Evolutionary conservation across 2,329 filamentous ascomycete genomes (phyloP).

Genomic region (Colletotrichum kahawae): DNA sequence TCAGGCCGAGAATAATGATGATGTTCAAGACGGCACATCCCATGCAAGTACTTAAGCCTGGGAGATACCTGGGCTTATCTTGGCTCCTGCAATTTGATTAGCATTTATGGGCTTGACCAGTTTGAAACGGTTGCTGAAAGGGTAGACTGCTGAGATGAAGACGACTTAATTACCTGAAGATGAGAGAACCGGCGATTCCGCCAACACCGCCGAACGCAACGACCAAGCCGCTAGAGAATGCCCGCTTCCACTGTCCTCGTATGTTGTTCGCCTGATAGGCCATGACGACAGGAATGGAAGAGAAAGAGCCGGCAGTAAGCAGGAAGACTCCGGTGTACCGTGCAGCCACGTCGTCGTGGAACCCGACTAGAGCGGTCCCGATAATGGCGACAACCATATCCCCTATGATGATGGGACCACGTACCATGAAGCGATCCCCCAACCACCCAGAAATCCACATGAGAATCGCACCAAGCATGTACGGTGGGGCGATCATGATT

Average conservation of each 20-base stretch:
- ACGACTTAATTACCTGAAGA: slow-evolving; percentile 15
- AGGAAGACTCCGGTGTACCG: slow-evolving; percentile 74
- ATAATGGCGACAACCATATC: slow-evolving; percentile 64
- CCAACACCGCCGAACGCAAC: slow-evolving; percentile 20
- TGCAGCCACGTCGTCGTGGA: slow-evolving; percentile 54
- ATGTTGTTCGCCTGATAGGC: slow-evolving; percentile 24
- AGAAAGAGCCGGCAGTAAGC: slow-evolving; percentile 7
- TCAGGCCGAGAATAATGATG: neutral
- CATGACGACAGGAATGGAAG: slow-evolving; percentile 11
- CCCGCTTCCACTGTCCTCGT: slow-evolving; percentile 23
- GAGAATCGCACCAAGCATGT: slow-evolving; percentile 63
- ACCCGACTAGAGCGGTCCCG: slow-evolving; percentile 71
- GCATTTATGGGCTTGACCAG: neutral
- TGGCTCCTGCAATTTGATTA: neutral
- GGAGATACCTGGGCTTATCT: slow-evolving; percentile 7
- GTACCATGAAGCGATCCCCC: slow-evolving; percentile 66
- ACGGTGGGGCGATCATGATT: slow-evolving; percentile 62
- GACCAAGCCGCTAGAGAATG: slow-evolving; percentile 20
- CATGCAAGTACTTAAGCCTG: slow-evolving; percentile 7
- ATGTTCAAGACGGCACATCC: slow-evolving; percentile 10
- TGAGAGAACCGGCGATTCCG: slow-evolving; percentile 19
- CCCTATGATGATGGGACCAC: slow-evolving; percentile 70
- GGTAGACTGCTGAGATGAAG: neutral
- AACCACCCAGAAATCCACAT: slow-evolving; percentile 68
- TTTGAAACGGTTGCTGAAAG: neutral